A percentile compares a stretch with the other conserved stretches of the same genome.
Conservation (phyloP, 2,329 filamentous ascomycete genomes). For the Monosporascus sp. region DNA sequence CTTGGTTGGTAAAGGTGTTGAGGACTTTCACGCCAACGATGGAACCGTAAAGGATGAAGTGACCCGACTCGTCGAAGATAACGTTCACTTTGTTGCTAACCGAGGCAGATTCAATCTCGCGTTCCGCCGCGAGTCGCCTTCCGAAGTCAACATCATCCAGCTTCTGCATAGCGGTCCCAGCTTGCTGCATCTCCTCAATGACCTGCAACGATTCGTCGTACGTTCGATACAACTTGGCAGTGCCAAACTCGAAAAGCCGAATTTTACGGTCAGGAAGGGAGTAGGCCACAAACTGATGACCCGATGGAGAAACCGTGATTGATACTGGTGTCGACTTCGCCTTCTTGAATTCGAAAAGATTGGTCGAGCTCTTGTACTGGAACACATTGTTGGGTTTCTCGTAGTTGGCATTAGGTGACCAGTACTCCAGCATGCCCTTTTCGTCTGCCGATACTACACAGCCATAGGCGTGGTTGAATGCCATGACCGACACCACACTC, state of each 20-base stretch:
- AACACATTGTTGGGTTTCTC: constrained; percentile 93
- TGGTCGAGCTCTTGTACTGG: constrained; percentile 87
- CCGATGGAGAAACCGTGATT: constrained; percentile 79
- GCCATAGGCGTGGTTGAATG: constrained; percentile 82
- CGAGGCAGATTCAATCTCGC: constrained; percentile 70
- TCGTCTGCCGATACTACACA: constrained; percentile 89
- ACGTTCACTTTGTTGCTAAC: constrained; percentile 73
- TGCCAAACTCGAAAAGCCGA: constrained; percentile 85
- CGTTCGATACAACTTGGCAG: constrained; percentile 81
- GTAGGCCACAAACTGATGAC: constrained; percentile 79
- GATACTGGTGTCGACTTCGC: constrained; percentile 79
- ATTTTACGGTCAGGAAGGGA: constrained; percentile 93
- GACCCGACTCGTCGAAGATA: constrained; percentile 90
- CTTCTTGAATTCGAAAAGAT: constrained; percentile 96
- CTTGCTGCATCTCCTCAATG: constrained; percentile 91
- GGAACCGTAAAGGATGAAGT: constrained; percentile 93
- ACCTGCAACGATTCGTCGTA: constrained; percentile 93
- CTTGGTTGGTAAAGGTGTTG: constrained; percentile 90
- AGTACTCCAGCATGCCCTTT: constrained; percentile 94
- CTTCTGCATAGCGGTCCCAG: constrained; percentile 75
- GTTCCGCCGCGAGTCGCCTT: constrained; percentile 77
- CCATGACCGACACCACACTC: constrained; percentile 75
- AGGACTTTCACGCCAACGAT: constrained; percentile 90
- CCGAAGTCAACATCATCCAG: constrained; percentile 91
- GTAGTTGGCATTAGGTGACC: constrained; percentile 73